Evolutionary conservation across 768 basidiomycete species (phyloP), one percentile per base, ranked within the genome.

Genomic region (Leccinum longicurvipes): DNA sequence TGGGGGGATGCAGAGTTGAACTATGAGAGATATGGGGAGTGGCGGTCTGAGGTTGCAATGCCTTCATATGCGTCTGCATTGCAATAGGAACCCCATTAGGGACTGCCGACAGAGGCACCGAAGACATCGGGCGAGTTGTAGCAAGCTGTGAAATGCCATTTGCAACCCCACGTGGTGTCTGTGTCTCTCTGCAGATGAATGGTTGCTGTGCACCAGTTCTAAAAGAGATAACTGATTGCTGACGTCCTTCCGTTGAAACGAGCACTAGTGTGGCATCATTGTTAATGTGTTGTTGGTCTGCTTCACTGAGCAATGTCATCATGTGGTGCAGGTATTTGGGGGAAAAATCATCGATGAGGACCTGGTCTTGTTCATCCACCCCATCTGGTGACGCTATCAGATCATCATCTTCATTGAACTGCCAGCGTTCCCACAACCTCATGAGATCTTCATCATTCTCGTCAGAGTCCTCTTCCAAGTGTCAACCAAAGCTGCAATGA

Each of bases 341-440:
- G 47, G 83, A 79, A 59, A 79, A 88, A 56, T 91, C 90, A 59
- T 92, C 89, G 8, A 91, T 67, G n/a, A 91, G 71, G 0, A 80
- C 68, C 8, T 89, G 77, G 54, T 86, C 82, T 47, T 85, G 81
- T 64, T 90, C 89, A 15, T 91, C 88, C 5, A 78, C 56, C 11
- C 86, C 85, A 47, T 79, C 78, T 3, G 82, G 78, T 5, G 79
- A 83, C 55, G 78, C 71, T 0, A 79, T 68, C 14, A 84, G 82
- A 6, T 63, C 70, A 58, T 89, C 87, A 53, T 91, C 87, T 7
- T 72, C 63, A 61, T 91, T 89, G 57, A 81, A 91, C 52, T 76
- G 75, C 88, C 88, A 92, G 34, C 79, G 80, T 57, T 86, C 83
- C 41, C 76, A 72, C 3, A 86, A 55, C 44, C 76, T 72, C 54